phyloP scores from a whole-genome alignment of 2,329 filamentous ascomycete species.

The Colletotrichum cereale region DNA sequence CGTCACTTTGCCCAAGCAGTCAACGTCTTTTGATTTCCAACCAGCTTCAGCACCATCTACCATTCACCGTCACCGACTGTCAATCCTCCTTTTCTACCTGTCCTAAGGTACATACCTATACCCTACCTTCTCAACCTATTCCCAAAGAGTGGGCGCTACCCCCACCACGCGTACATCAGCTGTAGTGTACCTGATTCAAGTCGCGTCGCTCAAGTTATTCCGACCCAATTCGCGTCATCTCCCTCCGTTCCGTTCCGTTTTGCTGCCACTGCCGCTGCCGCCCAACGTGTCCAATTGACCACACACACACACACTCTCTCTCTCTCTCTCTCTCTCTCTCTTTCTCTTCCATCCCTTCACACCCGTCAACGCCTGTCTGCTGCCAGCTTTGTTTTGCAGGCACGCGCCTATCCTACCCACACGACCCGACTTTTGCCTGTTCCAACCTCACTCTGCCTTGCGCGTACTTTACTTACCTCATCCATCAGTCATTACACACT shows the following conservation, averaged over 20 bases:
- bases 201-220: constrained; percentile 12
- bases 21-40: neutral
- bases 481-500: neutral
- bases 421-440: neutral
- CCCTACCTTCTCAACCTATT: neutral
- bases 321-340: neutral
- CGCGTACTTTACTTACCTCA: constrained; percentile 9
- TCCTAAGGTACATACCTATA: neutral
- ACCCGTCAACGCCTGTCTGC: neutral
- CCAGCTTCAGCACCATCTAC: neutral
- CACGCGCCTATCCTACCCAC: neutral
- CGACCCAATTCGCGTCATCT: constrained; percentile 1
- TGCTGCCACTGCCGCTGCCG: neutral
- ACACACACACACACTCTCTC: neutral
- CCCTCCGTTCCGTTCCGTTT: neutral
- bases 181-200: constrained; percentile 1
- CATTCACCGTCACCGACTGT: neutral
- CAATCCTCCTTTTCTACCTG: neutral
- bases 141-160: neutral
- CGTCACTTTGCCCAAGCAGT: neutral
- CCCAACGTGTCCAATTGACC: constrained; percentile 5
- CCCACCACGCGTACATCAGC: neutral
- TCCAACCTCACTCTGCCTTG: neutral
- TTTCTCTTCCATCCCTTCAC: neutral
- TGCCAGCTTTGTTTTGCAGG: neutral